Percentiles rank a stretch among this genome's conserved stretches.
phyloP scores from a whole-genome alignment of 2,329 filamentous ascomycete genomes.

The Penicillium frequentans region DNA sequence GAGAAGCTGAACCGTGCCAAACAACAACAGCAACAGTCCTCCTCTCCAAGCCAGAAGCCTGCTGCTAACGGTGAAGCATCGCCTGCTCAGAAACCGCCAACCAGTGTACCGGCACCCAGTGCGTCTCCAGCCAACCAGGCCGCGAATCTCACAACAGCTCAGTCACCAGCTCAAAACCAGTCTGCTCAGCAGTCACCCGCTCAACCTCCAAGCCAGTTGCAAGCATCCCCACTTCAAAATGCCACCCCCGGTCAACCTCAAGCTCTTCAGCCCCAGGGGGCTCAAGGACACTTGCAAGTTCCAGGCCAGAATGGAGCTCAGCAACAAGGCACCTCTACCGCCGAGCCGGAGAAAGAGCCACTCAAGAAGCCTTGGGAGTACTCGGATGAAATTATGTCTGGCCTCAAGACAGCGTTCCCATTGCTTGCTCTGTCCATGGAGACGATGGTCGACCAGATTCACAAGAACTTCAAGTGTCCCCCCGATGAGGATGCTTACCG shows the following conservation, averaged over 20 bases:
- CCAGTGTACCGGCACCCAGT: constrained; percentile 40
- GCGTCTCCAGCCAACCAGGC: constrained; percentile 26
- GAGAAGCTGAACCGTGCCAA: constrained; percentile 63
- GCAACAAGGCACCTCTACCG: constrained; percentile 15
- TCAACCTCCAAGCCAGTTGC: constrained; percentile 18
- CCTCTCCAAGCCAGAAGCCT: constrained; percentile 38
- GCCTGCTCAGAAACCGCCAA: constrained; percentile 46
- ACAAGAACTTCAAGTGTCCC: constrained; percentile 98
- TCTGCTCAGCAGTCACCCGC: constrained; percentile 23
- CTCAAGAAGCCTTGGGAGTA: constrained; percentile 90
- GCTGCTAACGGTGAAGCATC: constrained; percentile 44
- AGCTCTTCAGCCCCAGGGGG: constrained; percentile 13
- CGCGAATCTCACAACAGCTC: constrained; percentile 24
- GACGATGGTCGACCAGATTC: constrained; percentile 98
- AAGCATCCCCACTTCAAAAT: constrained; percentile 21
- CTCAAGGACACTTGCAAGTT: constrained; percentile 26
- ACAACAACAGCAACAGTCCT: constrained; percentile 56
- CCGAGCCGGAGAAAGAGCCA: constrained; percentile 43
- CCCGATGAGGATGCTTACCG: constrained; percentile 97
- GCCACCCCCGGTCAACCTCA: constrained; percentile 15
- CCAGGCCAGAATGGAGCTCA: constrained; percentile 27
- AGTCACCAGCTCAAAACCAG: constrained; percentile 24
- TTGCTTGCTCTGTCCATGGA: constrained; percentile 97
- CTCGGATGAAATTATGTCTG: constrained; percentile 91
- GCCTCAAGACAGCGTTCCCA: constrained; percentile 95